Conservation (phyloP, 2,329 filamentous ascomycete species). For the Neurospora sp. region DNA sequence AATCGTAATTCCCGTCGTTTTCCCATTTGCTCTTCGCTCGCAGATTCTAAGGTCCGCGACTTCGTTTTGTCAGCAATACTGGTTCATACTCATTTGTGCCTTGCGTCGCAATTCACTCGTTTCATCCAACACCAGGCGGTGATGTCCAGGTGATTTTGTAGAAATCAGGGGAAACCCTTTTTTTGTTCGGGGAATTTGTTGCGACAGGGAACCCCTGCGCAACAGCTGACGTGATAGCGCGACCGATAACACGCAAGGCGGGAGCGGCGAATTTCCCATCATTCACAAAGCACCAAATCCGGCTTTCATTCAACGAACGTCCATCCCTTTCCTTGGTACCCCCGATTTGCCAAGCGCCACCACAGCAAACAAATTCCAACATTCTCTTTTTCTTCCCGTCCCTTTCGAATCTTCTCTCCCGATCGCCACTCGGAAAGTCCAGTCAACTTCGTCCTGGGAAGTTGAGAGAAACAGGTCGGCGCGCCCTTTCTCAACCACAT, state of each 20-base stretch:
- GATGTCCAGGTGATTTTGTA: background rate
- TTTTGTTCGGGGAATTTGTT: background rate
- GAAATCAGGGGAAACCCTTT: background rate
- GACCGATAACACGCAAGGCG: background rate
- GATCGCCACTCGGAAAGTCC: background rate
- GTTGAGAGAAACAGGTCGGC: background rate
- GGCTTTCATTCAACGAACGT: background rate
- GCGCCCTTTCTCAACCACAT: background rate
- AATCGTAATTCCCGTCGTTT: background rate
- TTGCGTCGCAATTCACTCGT: background rate
- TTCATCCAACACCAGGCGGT: background rate
- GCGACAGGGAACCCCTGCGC: background rate
- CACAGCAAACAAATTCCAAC: background rate
- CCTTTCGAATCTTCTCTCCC: background rate
- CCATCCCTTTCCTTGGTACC: background rate
- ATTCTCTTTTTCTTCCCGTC: background rate
- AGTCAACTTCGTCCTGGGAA: background rate
- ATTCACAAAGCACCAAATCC: background rate
- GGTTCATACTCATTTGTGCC: background rate
- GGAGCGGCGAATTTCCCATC: background rate
- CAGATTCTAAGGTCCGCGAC: background rate
- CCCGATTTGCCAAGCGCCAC: background rate
- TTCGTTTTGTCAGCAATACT: background rate
- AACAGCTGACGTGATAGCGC: background rate
- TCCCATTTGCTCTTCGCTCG: background rate